Evolutionary conservation across 2,329 filamentous ascomycete species (phyloP).

Genomic region (Zarea fungicola): DNA sequence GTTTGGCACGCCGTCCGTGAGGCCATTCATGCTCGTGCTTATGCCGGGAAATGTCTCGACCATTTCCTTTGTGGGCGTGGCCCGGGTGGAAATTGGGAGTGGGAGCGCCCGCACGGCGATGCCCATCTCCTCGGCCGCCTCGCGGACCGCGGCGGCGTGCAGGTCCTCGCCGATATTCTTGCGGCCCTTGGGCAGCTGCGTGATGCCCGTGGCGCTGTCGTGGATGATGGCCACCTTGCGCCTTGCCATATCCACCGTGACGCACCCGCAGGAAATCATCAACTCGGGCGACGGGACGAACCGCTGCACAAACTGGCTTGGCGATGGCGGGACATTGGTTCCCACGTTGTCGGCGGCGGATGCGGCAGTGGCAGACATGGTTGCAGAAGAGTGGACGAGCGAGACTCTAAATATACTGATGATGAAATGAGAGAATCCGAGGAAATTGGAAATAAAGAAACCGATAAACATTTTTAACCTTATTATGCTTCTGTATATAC

Average conservation of each 20-base stretch:
- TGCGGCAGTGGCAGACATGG: background rate
- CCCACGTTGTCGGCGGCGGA: background rate
- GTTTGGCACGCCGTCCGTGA: slow-evolving; percentile 27
- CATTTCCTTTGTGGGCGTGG: slow-evolving; percentile 26
- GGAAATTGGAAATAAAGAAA: too few relatives aligned
- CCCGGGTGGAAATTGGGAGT: slow-evolving; percentile 38
- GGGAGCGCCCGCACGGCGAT: slow-evolving; percentile 33
- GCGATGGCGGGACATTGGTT: background rate
- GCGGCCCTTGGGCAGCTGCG: slow-evolving; percentile 44
- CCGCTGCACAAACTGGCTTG: slow-evolving; percentile 6
- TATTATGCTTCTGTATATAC: too few relatives aligned
- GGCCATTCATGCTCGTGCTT: slow-evolving; percentile 11
- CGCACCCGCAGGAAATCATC: slow-evolving; percentile 42
- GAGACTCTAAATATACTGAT: too few relatives aligned
- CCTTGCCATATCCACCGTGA: slow-evolving; percentile 34
- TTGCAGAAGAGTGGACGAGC: background rate
- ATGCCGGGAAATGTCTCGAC: background rate
- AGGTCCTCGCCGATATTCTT: slow-evolving; percentile 42
- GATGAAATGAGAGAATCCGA: too few relatives aligned
- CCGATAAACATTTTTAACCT: too few relatives aligned
- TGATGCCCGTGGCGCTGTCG: slow-evolving; percentile 37
- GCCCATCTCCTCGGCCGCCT: slow-evolving; percentile 45
- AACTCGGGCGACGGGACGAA: slow-evolving; percentile 38
- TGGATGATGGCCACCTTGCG: slow-evolving; percentile 37
- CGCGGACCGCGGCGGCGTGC: slow-evolving; percentile 37